Base-by-base conservation (phyloP, 1,284 basidiomycete genomes). In the Ceratobasidium sp. region DNA sequence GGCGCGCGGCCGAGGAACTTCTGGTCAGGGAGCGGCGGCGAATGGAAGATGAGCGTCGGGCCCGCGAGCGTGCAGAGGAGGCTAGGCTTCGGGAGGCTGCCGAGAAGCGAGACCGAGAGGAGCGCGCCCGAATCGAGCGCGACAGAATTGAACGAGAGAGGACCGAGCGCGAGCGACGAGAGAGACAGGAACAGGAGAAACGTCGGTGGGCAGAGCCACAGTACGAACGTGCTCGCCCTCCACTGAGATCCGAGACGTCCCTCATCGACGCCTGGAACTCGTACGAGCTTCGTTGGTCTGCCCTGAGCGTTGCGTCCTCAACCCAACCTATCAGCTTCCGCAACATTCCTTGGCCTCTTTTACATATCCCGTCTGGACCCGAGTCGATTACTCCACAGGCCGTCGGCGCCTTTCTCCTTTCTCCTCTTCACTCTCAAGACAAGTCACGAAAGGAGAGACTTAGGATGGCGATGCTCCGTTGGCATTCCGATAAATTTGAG, bases 401-500 rank as follows among this genome's bases (percentile, higher is more conserved):
- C 9, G 85, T 93, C 12, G 84, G 88, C 26, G 84, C 85, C 1
- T 94, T 93, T 81, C 80, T 94, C 66, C 85, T 89, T 59, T 89
- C 85, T 59, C 86, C 84, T n/a, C 83, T 90, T 80, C 87, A 85
- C 59, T 86, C 80, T 0, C 84, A 85, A 57, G 79, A 78, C 74
- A 80, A 77, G 79, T 87, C 88, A 33, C 85, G 82, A 79, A 88
- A 87, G 82, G 90, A 91, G 67, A 85, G 89, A 33, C 84, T 93
- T 10, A 87, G 91, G 23, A 86, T 86, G 69, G 89, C 91, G 0
- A 84, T 94, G 44, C 83, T 93, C 69, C 86, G 90, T 4, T 94
- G 92, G 90, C 93, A 94, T 83, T 92, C 93, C 0, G 93, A 94
- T 83, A 91, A 93, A 83, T 87, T 92, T 80, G 87, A 87, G 7